Evolutionary conservation across 1,284 basidiomycete species (phyloP), one percentile per base, ranked within the genome.

Genomic region (Rhodotorula sp.): DNA sequence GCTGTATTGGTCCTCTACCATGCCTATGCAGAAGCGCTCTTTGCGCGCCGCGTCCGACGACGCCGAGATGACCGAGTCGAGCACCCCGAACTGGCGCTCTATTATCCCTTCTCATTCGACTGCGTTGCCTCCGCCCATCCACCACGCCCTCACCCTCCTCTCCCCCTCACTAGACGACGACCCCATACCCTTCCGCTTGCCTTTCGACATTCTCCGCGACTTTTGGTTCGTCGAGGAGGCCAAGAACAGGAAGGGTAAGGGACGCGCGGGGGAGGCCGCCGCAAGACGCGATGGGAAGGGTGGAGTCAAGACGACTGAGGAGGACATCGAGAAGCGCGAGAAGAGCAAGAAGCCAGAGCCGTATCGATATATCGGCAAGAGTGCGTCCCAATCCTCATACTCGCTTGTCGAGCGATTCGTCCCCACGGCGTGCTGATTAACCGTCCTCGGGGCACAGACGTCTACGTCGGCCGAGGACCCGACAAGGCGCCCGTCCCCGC

Each of bases 121-220:
- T 22, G 48, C 66, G 19, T 27, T 67, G 24, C 56, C 72, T 0
- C 62, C 62, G 22, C 72, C 69, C 7, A 54, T 66, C 2, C 47
- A 64, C 32, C 47, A 68, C 51, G 72, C 64, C 36, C 48, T 47
- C 34, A 64, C 59, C 10, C 39, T 73, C 10, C 46, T 68, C 44
- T 47, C 34, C 58, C 59, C 20, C 39, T 73, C 10, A 34, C 62
- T 34, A 22, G 67, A 59, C 9, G 62, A 68, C 9, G 57, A 54
- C 4, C 29, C 36, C 36, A 32, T 29, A 27, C 46, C 48, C 10
- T 82, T 82, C 58, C 63, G 73, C 2, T 74, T 82, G 8, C 80
- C 81, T 8, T 81, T 75, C 70, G 76, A 81, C 59, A 80, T 82
- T 52, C 62, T 78, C 39, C 76, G 78, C 66, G 81, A 81, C 65